phyloP scores from a whole-genome alignment of 2,329 filamentous ascomycete species.

The Ascochyta lentis region DNA sequence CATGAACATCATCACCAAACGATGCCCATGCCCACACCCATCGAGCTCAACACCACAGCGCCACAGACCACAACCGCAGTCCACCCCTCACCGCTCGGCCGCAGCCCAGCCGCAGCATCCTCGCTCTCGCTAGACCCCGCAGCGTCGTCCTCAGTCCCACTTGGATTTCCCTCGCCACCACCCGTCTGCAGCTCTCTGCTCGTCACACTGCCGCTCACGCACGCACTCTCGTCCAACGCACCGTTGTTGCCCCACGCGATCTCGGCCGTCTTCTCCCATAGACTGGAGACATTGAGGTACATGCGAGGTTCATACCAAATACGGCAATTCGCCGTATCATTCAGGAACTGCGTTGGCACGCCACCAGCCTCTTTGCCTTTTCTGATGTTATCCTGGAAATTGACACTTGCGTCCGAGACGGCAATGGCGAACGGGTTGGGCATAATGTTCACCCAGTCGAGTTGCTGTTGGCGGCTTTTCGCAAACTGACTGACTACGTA shows the following conservation, averaged over 20 bases:
- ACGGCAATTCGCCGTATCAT: constrained; percentile 67
- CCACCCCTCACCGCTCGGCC: constrained; percentile 17
- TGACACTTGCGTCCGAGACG: constrained; percentile 37
- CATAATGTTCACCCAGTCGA: constrained; percentile 32
- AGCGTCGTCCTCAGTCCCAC: constrained; percentile 11
- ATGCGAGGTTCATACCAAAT: constrained; percentile 65
- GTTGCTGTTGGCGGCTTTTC: constrained; percentile 9
- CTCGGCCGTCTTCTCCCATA: constrained; percentile 57
- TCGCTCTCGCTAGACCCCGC: constrained; percentile 15
- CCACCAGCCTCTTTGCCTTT: constrained; percentile 39
- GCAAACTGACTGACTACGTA: constrained; percentile 33
- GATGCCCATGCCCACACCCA: constrained; percentile 10
- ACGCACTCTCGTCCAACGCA: constrained; percentile 34
- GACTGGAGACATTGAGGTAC: constrained; percentile 57
- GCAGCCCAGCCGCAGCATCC: constrained; percentile 25
- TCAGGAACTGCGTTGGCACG: constrained; percentile 65
- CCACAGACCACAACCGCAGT: constrained; percentile 18
- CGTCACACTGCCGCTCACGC: constrained; percentile 40
- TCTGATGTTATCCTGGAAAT: constrained; percentile 51
- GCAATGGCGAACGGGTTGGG: constrained; percentile 36
- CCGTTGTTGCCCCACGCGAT: constrained; percentile 41
- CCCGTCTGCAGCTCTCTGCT: constrained; percentile 36
- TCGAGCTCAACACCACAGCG: constrained; percentile 14
- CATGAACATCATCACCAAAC: constrained; percentile 5
- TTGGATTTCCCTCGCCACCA: constrained; percentile 32